Evolutionary conservation across 164 flowering plant genomes (phyloP), one percentile per base, ranked within the genome.

Genomic region (Annona cherimola): DNA sequence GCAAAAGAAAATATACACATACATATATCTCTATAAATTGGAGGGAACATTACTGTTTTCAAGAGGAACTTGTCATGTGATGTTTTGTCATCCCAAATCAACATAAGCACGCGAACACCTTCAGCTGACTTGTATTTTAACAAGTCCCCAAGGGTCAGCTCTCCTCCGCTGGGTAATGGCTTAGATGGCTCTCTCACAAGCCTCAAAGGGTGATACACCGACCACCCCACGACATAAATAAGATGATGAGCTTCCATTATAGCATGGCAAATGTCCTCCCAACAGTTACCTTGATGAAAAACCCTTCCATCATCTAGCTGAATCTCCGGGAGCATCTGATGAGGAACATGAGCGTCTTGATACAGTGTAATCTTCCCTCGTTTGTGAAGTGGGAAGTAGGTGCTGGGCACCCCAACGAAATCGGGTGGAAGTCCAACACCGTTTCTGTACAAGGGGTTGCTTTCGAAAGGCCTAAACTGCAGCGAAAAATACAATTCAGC

Each of bases 221-320:
- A 89, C 93, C 91, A 89, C 11, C 93, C 93, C 45, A 85, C 69
- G 5, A 89, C 74, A 65, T 89, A 89, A 16, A 89, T 79, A 69
- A 89, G 62, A 73, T 86, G 87, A 74, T 81, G 89, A 61, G 90
- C 91, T 74, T 86, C 91, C 85, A 87, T 74, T 69, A 86, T 84
- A 18, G 91, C 91, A 80, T 87, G 90, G 68, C 90, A 86, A 19
- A 89, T 86, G 44, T 89, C 93, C 69, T 89, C 91, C 91, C 91
- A 89, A 61, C 93, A 89, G 62, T 83, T 77, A 44, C 72, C 74
- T 18, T 89, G 89, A 78, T 75, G 76, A 71, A 76, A 86, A 70
- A 78, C 55, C 72, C 74, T 84, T 5, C 88, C 87, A 63, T 74
- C 83, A 62, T 86, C 90, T 3, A 86, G 81, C 69, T 11, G 66